phyloP scores from a whole-genome alignment of 805 yeast species.

The Teunomyces stri region DNA sequence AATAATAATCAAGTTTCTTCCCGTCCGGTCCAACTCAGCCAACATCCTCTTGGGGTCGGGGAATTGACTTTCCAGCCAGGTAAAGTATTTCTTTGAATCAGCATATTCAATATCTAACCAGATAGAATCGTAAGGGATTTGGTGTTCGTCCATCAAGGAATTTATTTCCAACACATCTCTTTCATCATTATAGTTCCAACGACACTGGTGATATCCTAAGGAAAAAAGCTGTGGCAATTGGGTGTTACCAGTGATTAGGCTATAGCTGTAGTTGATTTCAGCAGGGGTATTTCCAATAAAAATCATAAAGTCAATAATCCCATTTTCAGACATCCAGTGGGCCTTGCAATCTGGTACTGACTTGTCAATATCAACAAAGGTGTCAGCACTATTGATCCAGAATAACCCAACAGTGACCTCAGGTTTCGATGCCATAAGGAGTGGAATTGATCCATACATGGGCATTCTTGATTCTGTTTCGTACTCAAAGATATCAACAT shows the following conservation, averaged over 20 bases:
- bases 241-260: slow-evolving; percentile 69
- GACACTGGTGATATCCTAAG: slow-evolving; percentile 90
- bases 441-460: slow-evolving; percentile 95
- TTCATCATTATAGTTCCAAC: slow-evolving; percentile 95
- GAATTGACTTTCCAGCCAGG: slow-evolving; percentile 78
- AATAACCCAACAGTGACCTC: slow-evolving; percentile 69
- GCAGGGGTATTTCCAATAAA: slow-evolving; percentile 59
- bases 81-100: slow-evolving; percentile 81
- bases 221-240: slow-evolving; percentile 74
- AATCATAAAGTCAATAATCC: slow-evolving; percentile 72
- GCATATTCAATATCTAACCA: slow-evolving; percentile 97
- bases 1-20: slow-evolving; percentile 78
- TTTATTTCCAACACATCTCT: slow-evolving; percentile 76
- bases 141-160: slow-evolving; percentile 64
- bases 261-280: slow-evolving; percentile 59
- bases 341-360: slow-evolving; percentile 39
- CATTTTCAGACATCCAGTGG: slow-evolving; percentile 95
- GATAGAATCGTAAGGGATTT: slow-evolving; percentile 83
- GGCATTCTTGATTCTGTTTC: slow-evolving; percentile 79
- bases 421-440: slow-evolving; percentile 67
- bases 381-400: slow-evolving; percentile 93
- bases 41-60: slow-evolving; percentile 75
- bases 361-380: slow-evolving; percentile 73
- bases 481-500: slow-evolving; percentile 95
- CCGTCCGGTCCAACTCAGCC: slow-evolving; percentile 59